Base-by-base conservation (phyloP, 1,284 basidiomycete species). In the Albatrellus sp. region DNA sequence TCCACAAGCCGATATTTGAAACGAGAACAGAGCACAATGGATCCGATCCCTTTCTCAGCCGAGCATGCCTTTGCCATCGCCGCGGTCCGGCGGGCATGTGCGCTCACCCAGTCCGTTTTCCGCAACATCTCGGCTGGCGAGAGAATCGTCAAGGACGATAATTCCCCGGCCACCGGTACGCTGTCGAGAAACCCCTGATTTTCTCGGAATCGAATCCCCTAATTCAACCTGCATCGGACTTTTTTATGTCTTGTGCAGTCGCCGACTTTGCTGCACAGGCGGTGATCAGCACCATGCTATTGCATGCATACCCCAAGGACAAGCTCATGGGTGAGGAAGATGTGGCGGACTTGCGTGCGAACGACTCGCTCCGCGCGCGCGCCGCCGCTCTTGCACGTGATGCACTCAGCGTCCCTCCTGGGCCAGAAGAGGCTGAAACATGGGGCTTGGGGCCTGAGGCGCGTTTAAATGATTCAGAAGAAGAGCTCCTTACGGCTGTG, bases 251-350 rank as follows among this genome's bases (percentile, higher is more conserved):
- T 34, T 10, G 38, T 17, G 24, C 54, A 93, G 90, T 94, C 24
- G 92, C 84, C 36, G 92, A 97, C 62, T 90, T 83, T 58, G 77
- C 90, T 3, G 88, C 90, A 0, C 93, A 97, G 59, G 89, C 91
- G 0, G 75, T 96, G 39, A 80, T 97, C 55, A 87, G 85, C 49
- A 76, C 81, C 37, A 82, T 96, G 52, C 73, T 91, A 24, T 57
- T 63, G 11, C 67, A 68, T 13, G 77, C 84, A 5, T 98, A 94
- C 64, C 90, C 92, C 0, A 55, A 73, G 0, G 93, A 98, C 63
- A 75, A 75, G 13, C 90, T 98, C 57, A 84, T 98, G 30, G 96
- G 93, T 29, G 96, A 99, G 64, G 96, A 98, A 64, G 91, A 97
- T 60, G 82, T 93, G 0, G 70, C 75, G 0, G 90, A 93, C 50